These are phyloP conservation scores for Fusarium marasasianum DNA, from an alignment of 2,329 filamentous ascomycete species.

Conservation along the genomic window DNA sequence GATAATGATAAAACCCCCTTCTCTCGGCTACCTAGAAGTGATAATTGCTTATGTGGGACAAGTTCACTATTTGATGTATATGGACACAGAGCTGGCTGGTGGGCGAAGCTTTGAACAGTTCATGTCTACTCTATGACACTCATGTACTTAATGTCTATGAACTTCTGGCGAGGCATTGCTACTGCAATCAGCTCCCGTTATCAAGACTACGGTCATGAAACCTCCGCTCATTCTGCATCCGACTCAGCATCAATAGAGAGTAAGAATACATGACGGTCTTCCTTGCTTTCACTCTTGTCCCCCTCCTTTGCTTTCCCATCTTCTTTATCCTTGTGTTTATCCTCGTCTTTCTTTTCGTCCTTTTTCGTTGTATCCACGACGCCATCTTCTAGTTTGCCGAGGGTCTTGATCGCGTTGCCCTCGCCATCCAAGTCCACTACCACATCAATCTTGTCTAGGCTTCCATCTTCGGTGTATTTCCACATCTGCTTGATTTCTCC, in stretches of 20 bases:
- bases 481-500: constrained; percentile 82
- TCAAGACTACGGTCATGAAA: neutral
- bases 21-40: neutral
- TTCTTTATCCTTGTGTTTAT: constrained; percentile 9
- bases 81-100: neutral
- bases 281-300: constrained; percentile 28
- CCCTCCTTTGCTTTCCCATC: constrained; percentile 7
- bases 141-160: neutral
- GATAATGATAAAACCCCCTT: constrained; percentile 3
- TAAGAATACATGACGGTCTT: constrained; percentile 45
- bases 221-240: constrained; percentile 16
- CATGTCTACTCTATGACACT: neutral
- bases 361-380: constrained; percentile 50
- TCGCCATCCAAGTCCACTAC: constrained; percentile 64
- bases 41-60: neutral
- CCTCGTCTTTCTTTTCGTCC: constrained; percentile 41
- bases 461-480: constrained; percentile 80
- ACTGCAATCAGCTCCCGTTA: neutral
- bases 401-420: constrained; percentile 56
- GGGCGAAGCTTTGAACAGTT: neutral
- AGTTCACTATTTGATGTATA: neutral
- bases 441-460: constrained; percentile 63
- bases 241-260: constrained; percentile 48
- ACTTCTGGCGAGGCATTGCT: neutral
- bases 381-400: constrained; percentile 51